Conservation (phyloP, 2,329 filamentous ascomycete species). For the Penicillium freii region DNA sequence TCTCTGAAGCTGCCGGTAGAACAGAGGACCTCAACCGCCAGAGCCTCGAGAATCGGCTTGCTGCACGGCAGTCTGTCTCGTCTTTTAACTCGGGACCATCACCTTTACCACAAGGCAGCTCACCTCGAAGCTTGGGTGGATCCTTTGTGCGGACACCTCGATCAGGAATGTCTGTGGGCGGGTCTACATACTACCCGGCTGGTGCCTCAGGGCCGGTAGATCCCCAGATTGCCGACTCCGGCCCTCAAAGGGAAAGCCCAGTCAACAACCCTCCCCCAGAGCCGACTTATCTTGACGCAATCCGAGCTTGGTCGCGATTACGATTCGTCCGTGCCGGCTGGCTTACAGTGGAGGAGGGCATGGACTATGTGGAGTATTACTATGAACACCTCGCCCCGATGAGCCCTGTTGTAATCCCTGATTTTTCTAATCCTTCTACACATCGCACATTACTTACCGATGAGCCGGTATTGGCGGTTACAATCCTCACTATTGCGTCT, state of each 20-base stretch:
- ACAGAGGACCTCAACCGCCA: constrained; percentile 52
- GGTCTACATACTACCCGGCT: constrained; percentile 49
- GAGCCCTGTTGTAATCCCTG: constrained; percentile 89
- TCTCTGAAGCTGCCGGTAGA: constrained; percentile 75
- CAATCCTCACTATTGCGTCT: constrained; percentile 85
- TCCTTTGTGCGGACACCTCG: constrained; percentile 37
- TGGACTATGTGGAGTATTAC: constrained; percentile 94
- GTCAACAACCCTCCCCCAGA: constrained; percentile 32
- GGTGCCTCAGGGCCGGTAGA: constrained; percentile 27
- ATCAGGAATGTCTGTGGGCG: constrained; percentile 47
- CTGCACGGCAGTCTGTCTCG: constrained; percentile 38
- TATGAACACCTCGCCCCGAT: constrained; percentile 87
- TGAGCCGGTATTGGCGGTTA: constrained; percentile 89
- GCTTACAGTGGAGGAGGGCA: constrained; percentile 91
- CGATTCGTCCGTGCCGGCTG: constrained; percentile 95
- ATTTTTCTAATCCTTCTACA: constrained; percentile 77
- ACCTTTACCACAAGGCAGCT: constrained; percentile 35
- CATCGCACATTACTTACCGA: constrained; percentile 80
- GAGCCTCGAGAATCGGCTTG: constrained; percentile 48
- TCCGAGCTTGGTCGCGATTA: constrained; percentile 86
- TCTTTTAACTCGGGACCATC: constrained; percentile 42
- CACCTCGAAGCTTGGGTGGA: constrained; percentile 35
- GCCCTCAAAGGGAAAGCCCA: constrained; percentile 27
- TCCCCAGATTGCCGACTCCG: constrained; percentile 28
- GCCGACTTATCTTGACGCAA: constrained; percentile 57